These are phyloP conservation scores for Clitoria ternatea DNA, from an alignment of 306 rosid genomes.

Conservation along the genomic window DNA sequence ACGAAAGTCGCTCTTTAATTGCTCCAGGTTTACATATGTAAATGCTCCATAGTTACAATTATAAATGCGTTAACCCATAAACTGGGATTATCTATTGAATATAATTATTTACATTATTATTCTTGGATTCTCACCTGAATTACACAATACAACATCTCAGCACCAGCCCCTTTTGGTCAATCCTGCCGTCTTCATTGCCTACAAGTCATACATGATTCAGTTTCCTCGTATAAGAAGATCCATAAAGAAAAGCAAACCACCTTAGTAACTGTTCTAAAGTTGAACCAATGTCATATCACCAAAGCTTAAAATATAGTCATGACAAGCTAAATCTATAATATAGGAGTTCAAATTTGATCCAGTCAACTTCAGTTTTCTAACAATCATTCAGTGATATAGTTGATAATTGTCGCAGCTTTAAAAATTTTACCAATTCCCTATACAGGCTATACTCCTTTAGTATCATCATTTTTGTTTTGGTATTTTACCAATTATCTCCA, in stretches of 20 bases:
- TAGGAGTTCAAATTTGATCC: not conserved
- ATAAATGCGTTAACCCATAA: slow-evolving; percentile 39
- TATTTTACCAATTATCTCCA: too few relatives aligned
- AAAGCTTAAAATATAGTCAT: not conserved
- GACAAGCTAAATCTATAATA: not conserved
- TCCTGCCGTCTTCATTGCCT: slow-evolving; percentile 90
- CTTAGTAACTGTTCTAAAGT: slow-evolving; percentile 4
- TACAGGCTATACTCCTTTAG: too few relatives aligned
- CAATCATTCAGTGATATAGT: not conserved
- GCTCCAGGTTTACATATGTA: slow-evolving; percentile 37
- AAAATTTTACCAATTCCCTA: too few relatives aligned
- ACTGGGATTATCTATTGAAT: slow-evolving; percentile 35
- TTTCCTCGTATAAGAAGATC: slow-evolving; percentile 11
- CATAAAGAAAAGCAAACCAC: not conserved
- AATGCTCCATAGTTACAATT: slow-evolving; percentile 40
- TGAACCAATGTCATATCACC: not conserved
- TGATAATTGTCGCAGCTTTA: not conserved
- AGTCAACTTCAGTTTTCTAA: not conserved
- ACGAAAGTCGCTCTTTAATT: slow-evolving; percentile 22
- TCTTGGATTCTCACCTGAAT: slow-evolving; percentile 38
- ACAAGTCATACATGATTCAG: slow-evolving; percentile 23
- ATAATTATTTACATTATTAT: slow-evolving; percentile 48
- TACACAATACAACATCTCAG: slow-evolving; percentile 78
- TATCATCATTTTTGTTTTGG: too few relatives aligned
- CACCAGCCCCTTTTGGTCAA: slow-evolving; percentile 87